Evolutionary conservation across 768 basidiomycete genomes (phyloP).

Genomic region (Gymnopilus junonius): DNA sequence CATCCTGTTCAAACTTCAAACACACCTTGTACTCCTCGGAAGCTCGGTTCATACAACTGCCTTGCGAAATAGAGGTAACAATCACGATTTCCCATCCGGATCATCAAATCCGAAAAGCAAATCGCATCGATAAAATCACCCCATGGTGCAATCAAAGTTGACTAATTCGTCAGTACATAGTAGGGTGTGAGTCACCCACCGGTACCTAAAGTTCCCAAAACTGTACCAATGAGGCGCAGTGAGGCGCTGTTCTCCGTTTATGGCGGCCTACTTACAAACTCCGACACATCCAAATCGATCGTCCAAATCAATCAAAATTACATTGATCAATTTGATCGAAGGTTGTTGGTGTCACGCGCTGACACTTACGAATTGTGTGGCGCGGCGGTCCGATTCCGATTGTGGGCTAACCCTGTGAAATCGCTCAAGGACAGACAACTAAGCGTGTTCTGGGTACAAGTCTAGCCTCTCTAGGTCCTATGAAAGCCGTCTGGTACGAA

Average conservation of each 20-base stretch:
- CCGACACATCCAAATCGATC: not conserved
- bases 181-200: not conserved
- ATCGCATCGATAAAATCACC: not conserved
- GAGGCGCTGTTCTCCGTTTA: slow-evolving; percentile 14
- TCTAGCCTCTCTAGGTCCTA: not conserved
- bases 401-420: not conserved
- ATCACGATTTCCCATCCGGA: not conserved
- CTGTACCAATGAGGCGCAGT: slow-evolving; percentile 8
- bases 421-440: not conserved
- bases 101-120: not conserved
- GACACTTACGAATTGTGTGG: not conserved
- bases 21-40: not conserved
- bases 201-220: not conserved
- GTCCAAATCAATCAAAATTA: not conserved
- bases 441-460: not conserved
- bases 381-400: slow-evolving; percentile 2
- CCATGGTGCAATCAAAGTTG: not conserved
- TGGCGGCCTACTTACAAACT: slow-evolving; percentile 1
- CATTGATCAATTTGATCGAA: not conserved
- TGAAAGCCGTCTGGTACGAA: not conserved
- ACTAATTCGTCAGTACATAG: not conserved
- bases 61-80: too few relatives aligned
- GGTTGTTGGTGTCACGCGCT: not conserved
- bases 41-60: too few relatives aligned
- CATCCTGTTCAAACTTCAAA: not conserved